phyloP scores from a whole-genome alignment of 148 eudicot species.

The Vaccinium myrtillus region DNA sequence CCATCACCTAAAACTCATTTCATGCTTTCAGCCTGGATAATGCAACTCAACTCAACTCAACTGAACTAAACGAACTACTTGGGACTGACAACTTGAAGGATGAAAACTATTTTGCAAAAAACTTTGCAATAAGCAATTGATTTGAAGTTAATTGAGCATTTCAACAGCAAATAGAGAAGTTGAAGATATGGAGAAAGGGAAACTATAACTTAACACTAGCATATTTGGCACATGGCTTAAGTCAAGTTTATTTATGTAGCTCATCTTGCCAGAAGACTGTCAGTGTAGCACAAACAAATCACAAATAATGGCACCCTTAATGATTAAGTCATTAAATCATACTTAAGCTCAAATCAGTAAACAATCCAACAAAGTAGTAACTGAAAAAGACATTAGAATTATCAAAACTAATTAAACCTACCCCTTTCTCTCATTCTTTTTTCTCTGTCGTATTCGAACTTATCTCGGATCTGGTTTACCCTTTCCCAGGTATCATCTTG shows the following conservation, averaged over 20 bases:
- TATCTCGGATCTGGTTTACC: conserved; percentile 77
- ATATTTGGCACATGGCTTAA: not conserved
- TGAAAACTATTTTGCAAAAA: not conserved
- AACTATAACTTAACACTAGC: not conserved
- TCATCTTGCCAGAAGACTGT: not conserved
- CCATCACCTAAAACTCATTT: not conserved
- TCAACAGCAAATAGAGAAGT: not conserved
- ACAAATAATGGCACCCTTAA: not conserved
- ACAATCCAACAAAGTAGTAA: not conserved
- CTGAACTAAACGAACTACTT: not conserved
- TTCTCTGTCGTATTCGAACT: conserved; percentile 94
- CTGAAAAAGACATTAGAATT: not conserved
- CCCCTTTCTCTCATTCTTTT: conserved; percentile 93
- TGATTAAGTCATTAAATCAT: not conserved
- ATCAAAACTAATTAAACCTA: conserved; percentile 29
- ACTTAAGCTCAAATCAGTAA: not conserved
- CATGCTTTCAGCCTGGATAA: conserved; percentile 7
- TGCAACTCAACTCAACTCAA: not conserved
- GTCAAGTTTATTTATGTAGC: not conserved
- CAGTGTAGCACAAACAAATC: not conserved
- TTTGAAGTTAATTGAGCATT: not conserved
- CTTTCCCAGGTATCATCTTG: conserved; percentile 64
- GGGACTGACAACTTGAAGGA: not conserved
- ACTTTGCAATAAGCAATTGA: not conserved
- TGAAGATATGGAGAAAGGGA: not conserved